Evolutionary conservation across 208 protist species (phyloP).

Genomic region (Borovskyia barvae): DNA sequence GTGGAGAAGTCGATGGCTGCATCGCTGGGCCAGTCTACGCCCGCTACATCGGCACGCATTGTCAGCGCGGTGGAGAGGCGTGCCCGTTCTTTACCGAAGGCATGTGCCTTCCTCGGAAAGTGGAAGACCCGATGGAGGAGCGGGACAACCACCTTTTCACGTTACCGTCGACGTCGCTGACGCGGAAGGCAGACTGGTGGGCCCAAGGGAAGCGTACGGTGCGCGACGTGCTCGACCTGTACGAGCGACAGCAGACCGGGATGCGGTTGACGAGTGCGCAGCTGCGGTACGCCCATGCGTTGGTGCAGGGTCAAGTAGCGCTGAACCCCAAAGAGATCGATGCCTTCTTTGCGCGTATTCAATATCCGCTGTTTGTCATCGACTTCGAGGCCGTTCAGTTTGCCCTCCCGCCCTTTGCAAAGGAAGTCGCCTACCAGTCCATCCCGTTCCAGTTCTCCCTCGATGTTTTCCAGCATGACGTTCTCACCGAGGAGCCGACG

Average conservation of each 20-base stretch:
- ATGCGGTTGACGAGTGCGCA: constrained; percentile 81
- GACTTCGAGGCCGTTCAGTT: constrained; percentile 91
- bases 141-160: constrained; percentile 90
- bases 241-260: constrained; percentile 39
- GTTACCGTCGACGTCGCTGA: constrained; percentile 62
- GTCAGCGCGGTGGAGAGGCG: constrained; percentile 52
- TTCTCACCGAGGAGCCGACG: constrained; percentile 79
- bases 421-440: constrained; percentile 77
- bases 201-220: constrained; percentile 70
- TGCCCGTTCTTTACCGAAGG: constrained; percentile 86
- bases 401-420: constrained; percentile 82
- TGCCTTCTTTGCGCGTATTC: constrained; percentile 67
- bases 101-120: constrained; percentile 76
- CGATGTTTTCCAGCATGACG: constrained; percentile 87
- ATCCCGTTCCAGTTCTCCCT: constrained; percentile 89
- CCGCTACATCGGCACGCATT: constrained; percentile 62
- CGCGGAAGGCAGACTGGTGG: constrained; percentile 81
- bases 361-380: constrained; percentile 84
- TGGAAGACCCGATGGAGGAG: constrained; percentile 50
- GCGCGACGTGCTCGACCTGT: constrained; percentile 55
- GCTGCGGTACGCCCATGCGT: constrained; percentile 76
- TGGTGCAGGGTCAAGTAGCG: constrained; percentile 54
- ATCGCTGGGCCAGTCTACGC: constrained; percentile 42
- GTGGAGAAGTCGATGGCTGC: not conserved
- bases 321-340: constrained; percentile 81